These are phyloP conservation scores for Malus fusca DNA, from an alignment of 306 rosid species.

Conservation along the genomic window DNA sequence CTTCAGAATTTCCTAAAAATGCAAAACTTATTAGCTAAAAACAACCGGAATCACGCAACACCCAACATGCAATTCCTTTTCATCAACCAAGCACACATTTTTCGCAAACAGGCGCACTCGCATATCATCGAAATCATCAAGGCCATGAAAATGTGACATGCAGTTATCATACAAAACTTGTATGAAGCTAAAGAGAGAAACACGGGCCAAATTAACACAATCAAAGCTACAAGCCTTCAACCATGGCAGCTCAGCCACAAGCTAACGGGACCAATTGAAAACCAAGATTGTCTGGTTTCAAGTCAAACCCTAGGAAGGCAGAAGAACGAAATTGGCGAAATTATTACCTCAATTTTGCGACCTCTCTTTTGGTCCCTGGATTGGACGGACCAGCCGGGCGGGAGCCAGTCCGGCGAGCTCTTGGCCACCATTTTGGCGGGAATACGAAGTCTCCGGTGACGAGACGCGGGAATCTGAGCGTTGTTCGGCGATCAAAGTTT, in stretches of 20 bases:
- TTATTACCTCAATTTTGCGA: constrained; percentile 36
- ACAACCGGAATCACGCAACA: background rate
- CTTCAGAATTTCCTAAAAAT: background rate
- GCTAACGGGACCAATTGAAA: background rate
- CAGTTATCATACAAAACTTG: background rate
- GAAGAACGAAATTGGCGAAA: background rate
- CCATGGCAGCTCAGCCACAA: background rate
- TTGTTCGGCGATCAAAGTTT: background rate
- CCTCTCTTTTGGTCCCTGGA: constrained; percentile 30
- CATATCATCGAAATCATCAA: background rate
- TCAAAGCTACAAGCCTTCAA: background rate
- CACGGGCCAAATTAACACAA: background rate
- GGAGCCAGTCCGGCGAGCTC: constrained; percentile 40
- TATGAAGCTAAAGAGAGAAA: background rate
- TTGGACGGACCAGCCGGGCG: constrained; percentile 41
- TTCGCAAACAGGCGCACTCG: background rate
- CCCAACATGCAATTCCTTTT: constrained; percentile 7
- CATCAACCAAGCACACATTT: background rate
- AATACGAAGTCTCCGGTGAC: background rate
- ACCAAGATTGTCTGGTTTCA: background rate
- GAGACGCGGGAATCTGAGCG: constrained; percentile 15
- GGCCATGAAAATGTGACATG: background rate
- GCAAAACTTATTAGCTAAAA: background rate
- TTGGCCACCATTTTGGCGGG: constrained; percentile 19
- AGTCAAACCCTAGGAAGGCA: constrained; percentile 7